Percentiles rank a stretch among this genome's conserved stretches.
These are phyloP conservation scores for Suhomyces coccinellae DNA, from an alignment of 1,139 yeast genomes.

Conservation along the genomic window DNA sequence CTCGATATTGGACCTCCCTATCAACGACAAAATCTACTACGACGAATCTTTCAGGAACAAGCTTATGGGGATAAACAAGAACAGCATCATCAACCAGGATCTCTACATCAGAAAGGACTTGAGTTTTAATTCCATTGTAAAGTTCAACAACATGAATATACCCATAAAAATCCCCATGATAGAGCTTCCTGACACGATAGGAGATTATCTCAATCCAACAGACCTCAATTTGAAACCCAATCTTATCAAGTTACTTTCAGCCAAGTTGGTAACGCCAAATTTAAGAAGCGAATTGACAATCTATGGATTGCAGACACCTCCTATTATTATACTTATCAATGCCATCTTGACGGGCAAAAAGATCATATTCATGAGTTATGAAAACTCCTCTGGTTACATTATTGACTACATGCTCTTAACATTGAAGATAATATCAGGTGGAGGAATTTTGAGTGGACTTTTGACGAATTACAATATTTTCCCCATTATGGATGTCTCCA, in stretches of 20 bases:
- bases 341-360: constrained; percentile 60
- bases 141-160: constrained; percentile 42
- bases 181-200: constrained; percentile 42
- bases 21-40: constrained; percentile 44
- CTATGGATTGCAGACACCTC: constrained; percentile 60
- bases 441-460: constrained; percentile 56
- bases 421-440: constrained; percentile 56
- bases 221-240: constrained; percentile 46
- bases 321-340: constrained; percentile 54
- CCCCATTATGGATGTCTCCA: constrained; percentile 64
- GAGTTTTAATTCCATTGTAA: constrained; percentile 42
- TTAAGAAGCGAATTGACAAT: constrained; percentile 44
- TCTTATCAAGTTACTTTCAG: constrained; percentile 38
- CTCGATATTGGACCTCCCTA: constrained; percentile 48
- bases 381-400: constrained; percentile 54
- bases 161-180: constrained; percentile 47
- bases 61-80: constrained; percentile 41
- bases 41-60: constrained; percentile 42
- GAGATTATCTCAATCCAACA: constrained; percentile 51
- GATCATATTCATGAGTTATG: constrained; percentile 55
- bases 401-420: constrained; percentile 56
- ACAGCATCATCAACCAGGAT: constrained; percentile 26
- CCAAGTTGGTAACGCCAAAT: constrained; percentile 32
- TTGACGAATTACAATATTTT: constrained; percentile 50
- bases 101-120: constrained; percentile 46